Base-by-base conservation (phyloP, 1,284 basidiomycete genomes). In the Tremellales sp. region DNA sequence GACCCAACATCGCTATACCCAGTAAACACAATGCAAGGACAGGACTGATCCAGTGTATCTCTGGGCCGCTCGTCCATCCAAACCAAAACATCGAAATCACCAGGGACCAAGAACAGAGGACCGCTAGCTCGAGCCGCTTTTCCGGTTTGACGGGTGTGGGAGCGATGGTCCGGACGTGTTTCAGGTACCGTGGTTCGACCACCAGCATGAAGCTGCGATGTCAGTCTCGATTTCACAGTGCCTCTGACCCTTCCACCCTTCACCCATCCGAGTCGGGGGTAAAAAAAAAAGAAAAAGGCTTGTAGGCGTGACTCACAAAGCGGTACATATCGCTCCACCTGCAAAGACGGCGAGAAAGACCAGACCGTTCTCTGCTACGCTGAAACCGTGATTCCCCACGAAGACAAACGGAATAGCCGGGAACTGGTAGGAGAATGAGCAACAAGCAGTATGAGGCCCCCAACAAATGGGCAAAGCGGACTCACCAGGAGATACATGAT, bases 21-120 rank as follows among this genome's bases (percentile, higher is more conserved):
- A 84, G 84, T 0, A 83, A 84, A 2, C 81, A 70, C 0, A 79
- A 79, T 4, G 81, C 80, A 15, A 84, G 61, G 56, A 84, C 78
- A 11, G 83, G 81, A 1, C 81, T 78, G 50, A 83, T 80, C 79
- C 80, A 84, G 52, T 80, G 83, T 0, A 84, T 73, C 0, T 74
- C 71, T 0, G 81, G 80, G 31, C 73, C 66, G 15, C 77, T 76
- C 1, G 84, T 84, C 81, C 82, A 73, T 75, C 66, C 70, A 47
- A 74, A 68, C 60, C 81, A 84, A 74, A 84, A 84, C 3, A 85
- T 72, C 2, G 83, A 82, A 45, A 82, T 65, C 25, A 67, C 67
- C 12, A 72, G 48, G 11, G 51, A 59, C 74, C 62, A 76, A 60
- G 68, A 72, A 61, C 70, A 79, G 73, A 67, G 46, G 26, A 65